A percentile compares a stretch with the other conserved stretches of the same genome.
Conservation (phyloP, 2,329 filamentous ascomycete species). For the Xenosphaeropsis pyriputrescens region DNA sequence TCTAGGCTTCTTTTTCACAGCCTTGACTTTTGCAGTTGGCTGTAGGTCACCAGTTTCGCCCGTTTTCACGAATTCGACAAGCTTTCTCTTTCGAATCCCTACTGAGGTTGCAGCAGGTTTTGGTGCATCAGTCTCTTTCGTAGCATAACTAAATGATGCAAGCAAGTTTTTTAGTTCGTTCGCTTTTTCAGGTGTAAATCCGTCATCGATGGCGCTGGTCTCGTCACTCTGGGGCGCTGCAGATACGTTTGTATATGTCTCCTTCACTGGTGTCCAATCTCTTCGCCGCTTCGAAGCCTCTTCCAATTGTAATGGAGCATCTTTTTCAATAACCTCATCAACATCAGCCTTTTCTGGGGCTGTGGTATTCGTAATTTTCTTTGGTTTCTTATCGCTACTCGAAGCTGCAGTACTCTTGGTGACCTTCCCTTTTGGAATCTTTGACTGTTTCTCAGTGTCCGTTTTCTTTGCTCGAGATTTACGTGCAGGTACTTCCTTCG, state of each 20-base stretch:
- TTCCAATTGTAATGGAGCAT: constrained; percentile 6
- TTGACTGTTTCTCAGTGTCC: constrained; percentile 14
- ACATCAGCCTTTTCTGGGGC: background rate
- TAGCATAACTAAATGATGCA: constrained; percentile 21
- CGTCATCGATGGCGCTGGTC: constrained; percentile 2
- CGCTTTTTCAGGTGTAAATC: constrained; percentile 5
- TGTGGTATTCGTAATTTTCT: background rate
- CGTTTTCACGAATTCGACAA: constrained; percentile 32
- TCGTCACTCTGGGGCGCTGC: constrained; percentile 22
- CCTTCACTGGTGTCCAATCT: constrained; percentile 48
- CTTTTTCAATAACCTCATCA: constrained; percentile 5
- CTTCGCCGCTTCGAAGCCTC: constrained; percentile 37
- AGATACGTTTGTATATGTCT: too few relatives aligned
- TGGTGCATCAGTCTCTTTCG: constrained; percentile 4
- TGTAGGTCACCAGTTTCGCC: constrained; percentile 13
- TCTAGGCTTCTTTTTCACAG: constrained; percentile 51
- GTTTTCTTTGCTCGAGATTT: constrained; percentile 15
- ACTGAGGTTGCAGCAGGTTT: constrained; percentile 3
- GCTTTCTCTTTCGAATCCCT: constrained; percentile 36
- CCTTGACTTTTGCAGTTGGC: constrained; percentile 31
- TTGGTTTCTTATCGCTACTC: background rate
- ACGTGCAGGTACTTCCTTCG: constrained; percentile 8
- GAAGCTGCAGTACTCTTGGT: constrained; percentile 15
- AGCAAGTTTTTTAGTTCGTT: constrained; percentile 21
- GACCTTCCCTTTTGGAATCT: constrained; percentile 17